Conservation (phyloP, 495 filamentous ascomycete genomes). For the Daldinia childiae region DNA sequence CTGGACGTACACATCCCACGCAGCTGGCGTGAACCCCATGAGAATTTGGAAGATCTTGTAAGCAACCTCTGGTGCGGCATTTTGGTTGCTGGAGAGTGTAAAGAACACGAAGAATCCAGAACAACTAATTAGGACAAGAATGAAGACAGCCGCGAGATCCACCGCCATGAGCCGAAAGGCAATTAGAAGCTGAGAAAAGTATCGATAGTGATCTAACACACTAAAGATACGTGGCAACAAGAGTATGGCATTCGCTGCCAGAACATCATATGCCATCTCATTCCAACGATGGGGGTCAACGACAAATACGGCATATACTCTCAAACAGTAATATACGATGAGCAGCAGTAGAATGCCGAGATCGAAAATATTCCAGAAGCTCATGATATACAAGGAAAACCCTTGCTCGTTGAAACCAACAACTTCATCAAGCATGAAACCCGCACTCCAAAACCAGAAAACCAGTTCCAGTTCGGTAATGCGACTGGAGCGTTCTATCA, state of each 20-base stretch:
- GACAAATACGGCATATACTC: constrained; percentile 83
- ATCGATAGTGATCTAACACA: constrained; percentile 89
- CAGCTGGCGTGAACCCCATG: constrained; percentile 75
- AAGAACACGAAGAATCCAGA: constrained; percentile 96
- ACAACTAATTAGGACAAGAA: constrained; percentile 84
- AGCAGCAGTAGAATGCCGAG: constrained; percentile 87
- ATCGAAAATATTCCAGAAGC: constrained; percentile 96
- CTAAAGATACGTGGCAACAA: constrained; percentile 91
- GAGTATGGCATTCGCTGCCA: constrained; percentile 88
- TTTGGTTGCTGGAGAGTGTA: constrained; percentile 73
- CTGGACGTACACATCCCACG: constrained; percentile 60
- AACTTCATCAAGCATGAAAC: constrained; percentile 96
- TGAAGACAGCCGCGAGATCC: constrained; percentile 82
- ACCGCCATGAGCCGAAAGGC: constrained; percentile 92
- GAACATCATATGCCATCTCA: constrained; percentile 85
- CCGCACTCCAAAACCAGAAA: constrained; percentile 97
- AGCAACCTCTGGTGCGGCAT: constrained; percentile 72
- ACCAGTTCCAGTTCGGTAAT: constrained; percentile 85
- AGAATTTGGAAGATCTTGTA: constrained; percentile 92
- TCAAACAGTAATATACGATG: constrained; percentile 86
- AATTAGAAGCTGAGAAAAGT: constrained; percentile 93
- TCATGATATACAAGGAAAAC: constrained; percentile 94
- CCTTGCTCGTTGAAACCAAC: constrained; percentile 94
- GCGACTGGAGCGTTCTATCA: constrained; percentile 70
- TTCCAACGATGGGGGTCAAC: constrained; percentile 74